Evolutionary conservation across 2,329 filamentous ascomycete species (phyloP).

Genomic region (Penicillium digitatum): DNA sequence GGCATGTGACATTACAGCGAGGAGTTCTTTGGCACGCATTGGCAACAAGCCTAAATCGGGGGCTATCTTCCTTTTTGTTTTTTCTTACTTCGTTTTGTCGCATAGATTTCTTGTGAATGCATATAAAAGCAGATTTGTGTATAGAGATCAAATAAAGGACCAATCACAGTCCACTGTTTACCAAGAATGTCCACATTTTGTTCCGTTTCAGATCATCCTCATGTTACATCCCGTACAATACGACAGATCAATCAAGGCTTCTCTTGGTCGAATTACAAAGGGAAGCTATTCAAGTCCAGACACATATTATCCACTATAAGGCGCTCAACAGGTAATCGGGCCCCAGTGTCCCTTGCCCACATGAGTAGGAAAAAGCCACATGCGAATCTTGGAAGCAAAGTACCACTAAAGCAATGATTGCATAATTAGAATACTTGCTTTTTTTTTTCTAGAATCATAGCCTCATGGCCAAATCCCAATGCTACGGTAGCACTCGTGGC

Average conservation of each 20-base stretch:
- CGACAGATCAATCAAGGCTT: background rate
- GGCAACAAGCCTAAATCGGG: background rate
- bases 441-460: background rate
- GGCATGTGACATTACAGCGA: background rate
- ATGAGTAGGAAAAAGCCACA: background rate
- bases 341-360: background rate
- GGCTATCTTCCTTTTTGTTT: background rate
- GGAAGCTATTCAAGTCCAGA: background rate
- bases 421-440: background rate
- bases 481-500: background rate
- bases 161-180: background rate
- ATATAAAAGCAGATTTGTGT: background rate
- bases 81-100: background rate
- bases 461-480: background rate
- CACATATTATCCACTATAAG: background rate
- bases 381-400: background rate
- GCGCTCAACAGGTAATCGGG: background rate
- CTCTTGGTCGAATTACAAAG: background rate
- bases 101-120: background rate
- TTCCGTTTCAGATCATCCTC: background rate
- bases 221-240: background rate
- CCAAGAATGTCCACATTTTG: too few species aligned
- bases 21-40: conserved; percentile 4
- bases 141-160: background rate
- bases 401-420: background rate